A percentile compares a stretch with the other conserved stretches of the same genome.
phyloP scores from a whole-genome alignment of 1,139 yeast genomes.

The Zygoascus meyerae region DNA sequence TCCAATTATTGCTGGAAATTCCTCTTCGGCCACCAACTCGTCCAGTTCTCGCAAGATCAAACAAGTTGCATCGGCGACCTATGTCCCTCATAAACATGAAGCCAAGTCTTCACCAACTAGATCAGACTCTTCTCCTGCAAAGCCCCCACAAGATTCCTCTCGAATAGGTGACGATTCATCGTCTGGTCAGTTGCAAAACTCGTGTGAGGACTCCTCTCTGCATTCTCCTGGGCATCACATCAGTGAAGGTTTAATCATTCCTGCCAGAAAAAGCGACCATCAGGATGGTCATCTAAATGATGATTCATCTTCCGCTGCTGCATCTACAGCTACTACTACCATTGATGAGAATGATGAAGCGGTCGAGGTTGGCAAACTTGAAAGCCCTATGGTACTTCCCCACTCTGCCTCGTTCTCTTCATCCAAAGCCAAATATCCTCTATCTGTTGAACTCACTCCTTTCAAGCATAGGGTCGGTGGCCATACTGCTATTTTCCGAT shows the following conservation, averaged over 20 bases:
- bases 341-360: conserved; percentile 5
- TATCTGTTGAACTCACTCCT: conserved; percentile 76
- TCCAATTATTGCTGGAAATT: background rate
- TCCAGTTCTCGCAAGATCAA: conserved; percentile 9
- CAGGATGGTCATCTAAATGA: background rate
- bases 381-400: conserved; percentile 1
- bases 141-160: background rate
- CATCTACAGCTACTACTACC: conserved; percentile 3
- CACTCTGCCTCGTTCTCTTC: background rate
- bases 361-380: conserved; percentile 1
- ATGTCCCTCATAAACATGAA: conserved; percentile 51
- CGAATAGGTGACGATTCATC: too few relatives aligned
- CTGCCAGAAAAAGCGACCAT: background rate
- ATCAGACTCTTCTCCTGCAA: background rate
- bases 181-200: too few relatives aligned
- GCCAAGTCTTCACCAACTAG: background rate
- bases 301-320: background rate
- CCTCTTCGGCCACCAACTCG: background rate
- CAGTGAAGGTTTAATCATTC: too few relatives aligned
- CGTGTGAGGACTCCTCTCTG: too few relatives aligned
- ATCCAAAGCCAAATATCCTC: conserved; percentile 23
- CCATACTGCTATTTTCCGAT: conserved; percentile 92
- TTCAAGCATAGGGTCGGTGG: conserved; percentile 95
- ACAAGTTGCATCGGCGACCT: conserved; percentile 49
- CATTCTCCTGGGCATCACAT: too few relatives aligned